Evolutionary conservation across 306 rosid genomes (phyloP), one percentile per base, ranked within the genome.

Genomic region (Vachellia collinsii): DNA sequence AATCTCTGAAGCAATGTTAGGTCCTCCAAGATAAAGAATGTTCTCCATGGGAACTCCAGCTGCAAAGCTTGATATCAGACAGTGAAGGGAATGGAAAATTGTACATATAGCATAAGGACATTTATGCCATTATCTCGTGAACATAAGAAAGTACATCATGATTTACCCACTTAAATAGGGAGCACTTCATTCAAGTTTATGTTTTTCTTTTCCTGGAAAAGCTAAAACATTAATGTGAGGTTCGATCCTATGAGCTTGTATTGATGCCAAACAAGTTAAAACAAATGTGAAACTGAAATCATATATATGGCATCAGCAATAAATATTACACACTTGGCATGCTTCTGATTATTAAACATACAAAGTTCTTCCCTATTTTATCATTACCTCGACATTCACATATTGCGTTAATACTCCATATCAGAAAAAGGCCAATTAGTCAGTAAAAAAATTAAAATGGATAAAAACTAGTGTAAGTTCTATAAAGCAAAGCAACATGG

Each of bases 21-120:
- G 99, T 72, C 99, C 99, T 74, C 99, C 99, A 19, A 94, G 94
- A 78, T 94, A 94, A 41, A 94, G 97, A 74, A 92, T 92, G 88
- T 91, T 94, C 86, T 94, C 97, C 41, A 83, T 46, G 56, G 97
- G 86, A 74, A 91, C 94, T 77, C 97, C 94, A 82, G 97, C 98
- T 94, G 91, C 86, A 87, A 79, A 79, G 20, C 79, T 82, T 75
- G 46, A 67, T 44, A 75, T 43, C 34, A 68, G 70, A 41, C 39
- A 22, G 29, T 23, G 62, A 71, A 34, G 50, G 25, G 10, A 67
- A 8, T 67, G 43, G 29, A 50, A 56, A 78, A 34, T 38, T 22
- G 11, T 11, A 8, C 41, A 51, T 3, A 22, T 23, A 72, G 29
- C 38, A 62, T 11, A 41, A 58, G 23, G 54, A 51, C 73, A 54